Conservation (phyloP, 331 rosid species). For the Rosa hybrid region DNA sequence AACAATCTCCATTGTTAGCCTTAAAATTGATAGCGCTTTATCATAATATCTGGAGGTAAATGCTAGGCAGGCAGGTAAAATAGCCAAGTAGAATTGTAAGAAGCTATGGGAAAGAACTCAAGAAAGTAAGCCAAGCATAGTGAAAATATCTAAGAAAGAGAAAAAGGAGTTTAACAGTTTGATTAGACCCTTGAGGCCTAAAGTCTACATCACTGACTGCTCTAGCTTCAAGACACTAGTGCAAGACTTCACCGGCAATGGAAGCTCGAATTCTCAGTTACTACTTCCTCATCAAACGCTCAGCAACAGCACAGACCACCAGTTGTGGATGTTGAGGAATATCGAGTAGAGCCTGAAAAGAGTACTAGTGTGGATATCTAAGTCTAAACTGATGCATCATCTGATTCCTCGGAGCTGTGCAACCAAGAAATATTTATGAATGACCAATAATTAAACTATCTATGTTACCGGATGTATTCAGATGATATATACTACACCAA, state of each 20-base stretch:
- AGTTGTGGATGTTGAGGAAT: conserved; percentile 14
- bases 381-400: conserved; percentile 26
- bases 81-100: conserved; percentile 32
- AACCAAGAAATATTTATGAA: conserved; percentile 27
- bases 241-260: conserved; percentile 70
- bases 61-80: conserved; percentile 31
- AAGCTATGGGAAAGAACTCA: conserved; percentile 28
- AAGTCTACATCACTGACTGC: conserved; percentile 64
- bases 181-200: conserved; percentile 39
- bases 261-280: conserved; percentile 14
- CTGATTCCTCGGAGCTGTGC: conserved; percentile 23
- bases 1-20: conserved; percentile 25
- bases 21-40: conserved; percentile 36
- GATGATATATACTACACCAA: not conserved
- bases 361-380: conserved; percentile 24
- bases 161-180: conserved; percentile 30
- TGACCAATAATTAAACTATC: conserved; percentile 40
- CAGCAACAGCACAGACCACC: conserved; percentile 13
- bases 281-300: conserved; percentile 25
- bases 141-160: conserved; percentile 44
- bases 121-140: conserved; percentile 30
- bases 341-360: conserved; percentile 16
- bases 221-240: conserved; percentile 61
- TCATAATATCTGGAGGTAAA: conserved; percentile 39
- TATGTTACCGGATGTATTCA: conserved; percentile 27